Conservation (phyloP, 164 flowering plant species). For the Platanus orientalis region DNA sequence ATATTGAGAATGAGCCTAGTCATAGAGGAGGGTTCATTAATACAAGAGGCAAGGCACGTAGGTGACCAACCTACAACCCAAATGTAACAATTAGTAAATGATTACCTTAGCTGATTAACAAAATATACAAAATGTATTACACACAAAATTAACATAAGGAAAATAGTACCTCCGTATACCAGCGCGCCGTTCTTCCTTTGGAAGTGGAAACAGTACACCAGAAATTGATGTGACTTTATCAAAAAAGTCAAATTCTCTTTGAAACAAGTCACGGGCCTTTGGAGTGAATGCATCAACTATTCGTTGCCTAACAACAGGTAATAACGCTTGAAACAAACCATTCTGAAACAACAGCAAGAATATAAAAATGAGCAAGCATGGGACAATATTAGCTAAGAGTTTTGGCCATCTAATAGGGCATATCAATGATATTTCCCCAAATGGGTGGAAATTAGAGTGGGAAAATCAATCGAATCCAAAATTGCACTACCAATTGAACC, state of each 20-base stretch:
- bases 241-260: constrained; percentile 88
- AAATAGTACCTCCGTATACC: constrained; percentile 72
- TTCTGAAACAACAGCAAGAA: constrained; percentile 49
- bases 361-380: constrained; percentile 5
- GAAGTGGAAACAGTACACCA: constrained; percentile 75
- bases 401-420: not conserved
- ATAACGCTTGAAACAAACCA: constrained; percentile 55
- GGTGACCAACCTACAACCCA: too few relatives aligned
- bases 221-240: constrained; percentile 95
- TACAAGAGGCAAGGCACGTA: too few relatives aligned
- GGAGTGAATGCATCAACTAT: constrained; percentile 78
- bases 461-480: not conserved
- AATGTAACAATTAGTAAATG: too few relatives aligned
- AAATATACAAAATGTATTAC: not conserved
- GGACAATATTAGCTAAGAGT: not conserved
- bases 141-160: not conserved
- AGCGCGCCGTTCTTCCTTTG: constrained; percentile 92
- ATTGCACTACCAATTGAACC: too few relatives aligned
- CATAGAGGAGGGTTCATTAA: too few relatives aligned
- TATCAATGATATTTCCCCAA: not conserved
- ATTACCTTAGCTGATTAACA: too few relatives aligned
- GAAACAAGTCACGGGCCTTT: constrained; percentile 74
- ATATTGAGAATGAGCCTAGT: too few relatives aligned
- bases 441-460: not conserved
- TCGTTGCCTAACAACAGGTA: constrained; percentile 69